Base-by-base conservation (phyloP, 1,139 yeast species). In the Schwanniomyces etchellsii region DNA sequence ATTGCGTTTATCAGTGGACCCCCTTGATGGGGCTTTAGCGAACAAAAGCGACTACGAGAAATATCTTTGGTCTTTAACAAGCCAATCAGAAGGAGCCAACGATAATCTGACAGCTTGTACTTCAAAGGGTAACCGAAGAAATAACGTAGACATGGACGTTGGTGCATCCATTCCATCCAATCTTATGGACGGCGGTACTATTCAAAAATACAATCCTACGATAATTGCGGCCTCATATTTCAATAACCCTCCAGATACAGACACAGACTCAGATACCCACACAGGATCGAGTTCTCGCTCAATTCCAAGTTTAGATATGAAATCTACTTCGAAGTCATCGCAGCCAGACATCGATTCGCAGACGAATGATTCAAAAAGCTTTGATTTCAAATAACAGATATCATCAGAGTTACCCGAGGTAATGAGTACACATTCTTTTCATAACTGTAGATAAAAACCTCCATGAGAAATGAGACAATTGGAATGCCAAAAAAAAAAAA, bases 241-340 rank as follows among this genome's bases (percentile, higher is more conserved):
- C 14, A 20, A 28, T 15, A 20, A 13, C 16, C 28, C 16, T 12
- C 15, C 28, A 28, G 14, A n/a, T 5, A 14, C 21, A n/a, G 21
- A 18, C n/a, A 18, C 21, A 18, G 21, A 18, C n/a, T 7, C 21
- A 18, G 21, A 18, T 32, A 32, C 43, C 26, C 48, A 51, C 26
- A 29, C 35, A 4, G 31, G 49, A 13, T 38, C 49, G 5, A n/a
- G n/a, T n/a, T n/a, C n/a, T n/a, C n/a, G n/a, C n/a, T n/a, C n/a
- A n/a, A n/a, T n/a, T n/a, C n/a, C n/a, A n/a, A n/a, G n/a, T n/a
- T n/a, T n/a, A n/a, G n/a, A n/a, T n/a, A n/a, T n/a, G n/a, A n/a
- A n/a, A n/a, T n/a, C n/a, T n/a, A n/a, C n/a, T n/a, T n/a, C n/a
- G n/a, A n/a, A n/a, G n/a, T n/a, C n/a, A n/a, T n/a, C n/a, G n/a